These are phyloP conservation scores for Cyclotella distinguenda DNA, from an alignment of 108 stramenopile species.

Conservation along the genomic window DNA sequence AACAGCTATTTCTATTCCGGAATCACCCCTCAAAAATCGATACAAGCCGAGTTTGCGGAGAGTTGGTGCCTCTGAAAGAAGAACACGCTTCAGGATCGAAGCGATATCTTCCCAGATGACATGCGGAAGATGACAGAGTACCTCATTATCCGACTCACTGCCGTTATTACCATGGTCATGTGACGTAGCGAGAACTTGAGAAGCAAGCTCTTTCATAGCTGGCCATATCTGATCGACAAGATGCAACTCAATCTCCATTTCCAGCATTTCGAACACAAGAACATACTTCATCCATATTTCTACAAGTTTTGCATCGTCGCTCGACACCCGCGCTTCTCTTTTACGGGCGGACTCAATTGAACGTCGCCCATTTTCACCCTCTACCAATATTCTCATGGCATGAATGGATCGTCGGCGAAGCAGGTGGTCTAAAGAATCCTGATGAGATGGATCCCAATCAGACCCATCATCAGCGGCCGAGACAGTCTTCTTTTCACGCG, in stretches of 20 bases:
- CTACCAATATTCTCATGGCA: slow-evolving; percentile 51
- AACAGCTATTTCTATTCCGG: slow-evolving; percentile 36
- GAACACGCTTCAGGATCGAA: slow-evolving; percentile 56
- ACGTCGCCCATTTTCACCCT: slow-evolving; percentile 14
- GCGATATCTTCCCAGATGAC: slow-evolving; percentile 68
- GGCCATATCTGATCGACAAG: slow-evolving; percentile 85
- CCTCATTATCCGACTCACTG: not conserved
- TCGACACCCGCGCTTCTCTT: not conserved
- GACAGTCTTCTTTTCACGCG: slow-evolving; percentile 8
- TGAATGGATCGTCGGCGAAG: slow-evolving; percentile 66
- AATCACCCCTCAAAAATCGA: slow-evolving; percentile 60
- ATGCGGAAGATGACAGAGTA: slow-evolving; percentile 16
- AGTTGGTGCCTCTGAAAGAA: slow-evolving; percentile 65
- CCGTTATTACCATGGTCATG: not conserved
- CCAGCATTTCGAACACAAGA: slow-evolving; percentile 73
- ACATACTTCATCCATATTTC: slow-evolving; percentile 72
- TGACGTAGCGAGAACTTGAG: slow-evolving; percentile 1
- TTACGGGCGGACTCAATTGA: not conserved
- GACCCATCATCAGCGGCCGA: not conserved
- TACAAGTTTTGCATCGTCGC: not conserved
- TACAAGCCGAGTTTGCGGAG: slow-evolving; percentile 75
- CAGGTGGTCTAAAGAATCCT: slow-evolving; percentile 30
- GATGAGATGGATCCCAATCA: slow-evolving; percentile 1
- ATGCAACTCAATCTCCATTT: slow-evolving; percentile 84
- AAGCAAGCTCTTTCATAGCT: slow-evolving; percentile 54